Evolutionary conservation across 2,329 filamentous ascomycete species (phyloP), one percentile per base, ranked within the genome.

Genomic region (Ophiostoma sp.): DNA sequence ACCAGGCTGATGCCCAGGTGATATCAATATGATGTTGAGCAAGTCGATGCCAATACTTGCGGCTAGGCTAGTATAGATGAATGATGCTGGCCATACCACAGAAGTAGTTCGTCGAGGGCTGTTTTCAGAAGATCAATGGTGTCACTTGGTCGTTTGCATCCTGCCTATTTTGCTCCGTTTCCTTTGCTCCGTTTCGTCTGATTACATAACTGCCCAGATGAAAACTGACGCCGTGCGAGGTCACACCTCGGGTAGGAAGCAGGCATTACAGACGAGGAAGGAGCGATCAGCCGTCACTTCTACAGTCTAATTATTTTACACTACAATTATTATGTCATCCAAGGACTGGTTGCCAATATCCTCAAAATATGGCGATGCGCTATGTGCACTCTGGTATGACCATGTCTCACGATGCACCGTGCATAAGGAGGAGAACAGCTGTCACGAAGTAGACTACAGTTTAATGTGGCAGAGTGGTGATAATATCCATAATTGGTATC

Each of bases 231-330:
- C 27, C 23, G 52, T 57, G 23, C n/a, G 3, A 27, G n/a, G 52
- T 57, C 52, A 57, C 23, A 57, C 52, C 15, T 11, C 11, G 52
- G 52, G 23, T 13, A 57, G 52, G 52, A 57, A 27, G 52, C n/a
- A 57, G n/a, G 52, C 52, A 57, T 57, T 20, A 48, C 44, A 20
- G 44, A 57, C 20, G 23, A 57, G 52, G 52, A 57, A 57, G 52
- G 52, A 23, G 52, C 23, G n/a, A 57, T n/a, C 52, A 57, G 23
- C 52, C 44, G 17, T 20, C 17, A n/a, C 17, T 4, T 27, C 52
- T 57, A 8, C 23, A 27, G 15, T 23, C n/a, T 23, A 23, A n/a
- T n/a, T 20, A 23, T 23, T 57, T 15, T n/a, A n/a, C 8, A 31
- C 52, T 60, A 13, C n/a, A 4, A 3, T 4, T 60, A 23, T 60